These are phyloP conservation scores for Globisporangium ultimum DNA, from an alignment of 352 stramenopile genomes.

Conservation along the genomic window DNA sequence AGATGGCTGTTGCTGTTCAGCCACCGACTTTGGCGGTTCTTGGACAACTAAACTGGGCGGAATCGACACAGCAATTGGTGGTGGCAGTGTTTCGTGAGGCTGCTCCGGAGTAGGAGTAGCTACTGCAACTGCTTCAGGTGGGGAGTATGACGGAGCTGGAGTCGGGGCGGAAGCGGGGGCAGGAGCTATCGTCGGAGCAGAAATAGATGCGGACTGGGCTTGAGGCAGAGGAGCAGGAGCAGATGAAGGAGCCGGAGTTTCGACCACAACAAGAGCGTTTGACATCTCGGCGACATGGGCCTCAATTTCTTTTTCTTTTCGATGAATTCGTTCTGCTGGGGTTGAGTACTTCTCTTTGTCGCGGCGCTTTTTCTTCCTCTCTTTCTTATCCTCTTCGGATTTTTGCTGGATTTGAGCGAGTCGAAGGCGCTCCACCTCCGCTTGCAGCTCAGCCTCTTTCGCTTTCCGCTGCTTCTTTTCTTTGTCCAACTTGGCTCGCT, in stretches of 20 bases:
- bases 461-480: slow-evolving; percentile 19
- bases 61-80: too few species aligned
- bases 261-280: background rate
- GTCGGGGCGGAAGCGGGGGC: too few species aligned
- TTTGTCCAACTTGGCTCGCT: slow-evolving; percentile 11
- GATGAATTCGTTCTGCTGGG: slow-evolving; percentile 3
- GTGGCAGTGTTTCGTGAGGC: too few species aligned
- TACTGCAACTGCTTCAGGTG: too few species aligned
- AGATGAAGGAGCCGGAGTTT: background rate
- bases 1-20: background rate
- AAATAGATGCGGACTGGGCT: too few species aligned
- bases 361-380: slow-evolving; percentile 5
- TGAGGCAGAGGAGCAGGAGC: too few species aligned
- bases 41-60: too few species aligned
- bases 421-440: slow-evolving; percentile 3
- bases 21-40: too few species aligned
- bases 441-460: slow-evolving; percentile 15
- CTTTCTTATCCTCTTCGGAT: background rate
- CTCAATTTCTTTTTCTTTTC: background rate
- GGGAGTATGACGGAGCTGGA: too few species aligned
- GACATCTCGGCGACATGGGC: slow-evolving; percentile 1
- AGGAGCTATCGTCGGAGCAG: too few species aligned
- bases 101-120: too few species aligned
- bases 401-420: slow-evolving; percentile 3
- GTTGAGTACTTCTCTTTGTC: slow-evolving; percentile 8